Conservation (phyloP, 2,329 filamentous ascomycete species). For the Epichloe brachyelytri region DNA sequence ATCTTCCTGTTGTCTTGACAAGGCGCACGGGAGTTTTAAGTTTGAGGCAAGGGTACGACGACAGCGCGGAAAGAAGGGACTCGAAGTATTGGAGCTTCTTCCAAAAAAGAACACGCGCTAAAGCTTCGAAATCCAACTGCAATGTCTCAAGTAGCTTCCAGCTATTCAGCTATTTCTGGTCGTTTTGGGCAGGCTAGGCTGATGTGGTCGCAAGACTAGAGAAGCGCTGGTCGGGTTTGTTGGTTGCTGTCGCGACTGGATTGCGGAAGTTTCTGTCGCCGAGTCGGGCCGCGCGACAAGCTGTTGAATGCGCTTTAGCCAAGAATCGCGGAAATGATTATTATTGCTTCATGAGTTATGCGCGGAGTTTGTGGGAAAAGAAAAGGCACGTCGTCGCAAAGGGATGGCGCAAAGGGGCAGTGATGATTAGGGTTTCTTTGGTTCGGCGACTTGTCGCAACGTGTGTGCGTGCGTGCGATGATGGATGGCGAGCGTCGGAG, state of each 20-base stretch:
- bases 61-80: background rate
- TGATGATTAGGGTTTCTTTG: background rate
- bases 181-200: background rate
- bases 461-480: background rate
- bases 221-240: background rate
- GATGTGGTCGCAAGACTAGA: background rate
- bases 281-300: conserved; percentile 4
- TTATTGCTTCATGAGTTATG: background rate
- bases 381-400: background rate
- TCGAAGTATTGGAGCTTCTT: background rate
- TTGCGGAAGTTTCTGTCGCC: conserved; percentile 4
- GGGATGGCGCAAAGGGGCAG: background rate
- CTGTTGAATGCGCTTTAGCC: conserved; percentile 1
- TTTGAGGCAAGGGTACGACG: conserved; percentile 6
- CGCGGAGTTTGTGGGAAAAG: background rate
- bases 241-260: conserved; percentile 4
- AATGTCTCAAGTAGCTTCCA: background rate
- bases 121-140: background rate
- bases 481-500: conserved; percentile 1
- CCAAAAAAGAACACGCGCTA: background rate
- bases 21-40: conserved; percentile 8
- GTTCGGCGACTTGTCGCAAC: background rate
- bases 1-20: background rate
- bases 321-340: conserved; percentile 1
- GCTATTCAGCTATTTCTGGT: background rate